phyloP scores from a whole-genome alignment of 257 asterid species.

The Primulina tabacum region DNA sequence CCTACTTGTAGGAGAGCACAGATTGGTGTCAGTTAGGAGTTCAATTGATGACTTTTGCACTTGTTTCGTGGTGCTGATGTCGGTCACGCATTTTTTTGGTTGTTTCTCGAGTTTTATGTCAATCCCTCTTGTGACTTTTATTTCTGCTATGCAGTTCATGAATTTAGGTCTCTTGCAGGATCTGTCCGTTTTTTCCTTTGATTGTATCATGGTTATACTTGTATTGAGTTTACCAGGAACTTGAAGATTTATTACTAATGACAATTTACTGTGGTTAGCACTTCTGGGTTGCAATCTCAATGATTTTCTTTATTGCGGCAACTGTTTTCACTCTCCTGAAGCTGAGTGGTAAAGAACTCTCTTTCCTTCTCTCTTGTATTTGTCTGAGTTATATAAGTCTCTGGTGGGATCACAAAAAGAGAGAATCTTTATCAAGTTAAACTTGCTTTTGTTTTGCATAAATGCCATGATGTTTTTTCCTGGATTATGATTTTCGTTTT shows the following conservation, averaged over 20 bases:
- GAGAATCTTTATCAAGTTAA: background rate
- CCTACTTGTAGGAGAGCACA: too few relatives aligned
- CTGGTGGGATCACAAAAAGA: background rate
- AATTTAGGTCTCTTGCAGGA: slow-evolving; percentile 21
- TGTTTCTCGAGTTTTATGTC: slow-evolving; percentile 3
- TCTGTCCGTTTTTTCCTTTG: slow-evolving; percentile 5
- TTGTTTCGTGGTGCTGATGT: slow-evolving; percentile 12
- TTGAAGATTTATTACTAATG: slow-evolving; percentile 22
- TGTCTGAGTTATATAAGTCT: background rate
- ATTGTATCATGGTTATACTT: slow-evolving; percentile 17
- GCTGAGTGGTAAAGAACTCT: slow-evolving; percentile 62
- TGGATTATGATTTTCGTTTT: slow-evolving; percentile 17
- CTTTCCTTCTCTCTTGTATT: slow-evolving; percentile 13
- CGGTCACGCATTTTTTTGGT: background rate
- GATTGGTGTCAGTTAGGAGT: too few relatives aligned
- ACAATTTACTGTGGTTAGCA: slow-evolving; percentile 53
- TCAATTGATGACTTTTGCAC: too few relatives aligned
- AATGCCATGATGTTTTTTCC: slow-evolving; percentile 8
- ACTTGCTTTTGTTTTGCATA: slow-evolving; percentile 11
- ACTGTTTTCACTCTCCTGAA: slow-evolving; percentile 93
- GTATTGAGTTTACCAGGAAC: slow-evolving; percentile 15
- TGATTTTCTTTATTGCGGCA: slow-evolving; percentile 95
- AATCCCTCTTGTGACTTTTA: slow-evolving; percentile 14
- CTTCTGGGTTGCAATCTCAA: slow-evolving; percentile 98
- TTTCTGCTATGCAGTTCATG: background rate